Conservation (phyloP, 306 rosid species). For the Pterocarpus santalinus region DNA sequence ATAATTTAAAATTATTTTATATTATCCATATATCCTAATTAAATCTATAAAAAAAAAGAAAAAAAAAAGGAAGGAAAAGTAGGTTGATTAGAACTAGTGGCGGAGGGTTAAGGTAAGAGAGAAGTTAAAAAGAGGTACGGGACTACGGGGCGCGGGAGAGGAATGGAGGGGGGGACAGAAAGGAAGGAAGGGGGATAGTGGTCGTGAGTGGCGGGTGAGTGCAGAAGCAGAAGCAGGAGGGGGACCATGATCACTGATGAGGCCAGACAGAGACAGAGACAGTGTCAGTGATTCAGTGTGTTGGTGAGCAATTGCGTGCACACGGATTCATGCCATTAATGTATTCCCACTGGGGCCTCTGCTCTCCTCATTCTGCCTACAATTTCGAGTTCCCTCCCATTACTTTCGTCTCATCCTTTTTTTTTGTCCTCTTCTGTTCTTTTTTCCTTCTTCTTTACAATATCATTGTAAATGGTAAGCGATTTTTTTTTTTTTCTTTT, state of each 20-base stretch:
- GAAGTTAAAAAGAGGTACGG: background rate
- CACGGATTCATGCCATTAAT: constrained; percentile 50
- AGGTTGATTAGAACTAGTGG: background rate
- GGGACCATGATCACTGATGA: constrained; percentile 20
- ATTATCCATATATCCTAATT: too few relatives aligned
- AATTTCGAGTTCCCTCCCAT: background rate
- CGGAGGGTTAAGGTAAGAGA: background rate
- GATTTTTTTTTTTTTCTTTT: background rate
- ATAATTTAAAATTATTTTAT: too few relatives aligned
- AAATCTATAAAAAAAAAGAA: too few relatives aligned
- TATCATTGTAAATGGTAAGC: background rate
- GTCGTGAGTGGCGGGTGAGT: constrained; percentile 11
- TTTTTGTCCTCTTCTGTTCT: background rate
- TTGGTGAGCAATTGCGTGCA: constrained; percentile 62
- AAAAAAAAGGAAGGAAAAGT: background rate
- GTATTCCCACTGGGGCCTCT: constrained; percentile 26
- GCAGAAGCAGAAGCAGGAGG: background rate
- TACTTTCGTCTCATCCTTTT: background rate
- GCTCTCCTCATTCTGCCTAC: background rate
- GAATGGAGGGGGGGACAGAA: constrained; percentile 42
- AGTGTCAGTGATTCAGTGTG: constrained; percentile 49
- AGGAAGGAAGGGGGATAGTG: constrained; percentile 5
- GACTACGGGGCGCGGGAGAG: background rate
- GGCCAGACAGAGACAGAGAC: background rate
- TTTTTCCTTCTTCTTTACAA: too few relatives aligned